Evolutionary conservation across 2,329 filamentous ascomycete genomes (phyloP).

Genomic region (Ceratocystis papillata): DNA sequence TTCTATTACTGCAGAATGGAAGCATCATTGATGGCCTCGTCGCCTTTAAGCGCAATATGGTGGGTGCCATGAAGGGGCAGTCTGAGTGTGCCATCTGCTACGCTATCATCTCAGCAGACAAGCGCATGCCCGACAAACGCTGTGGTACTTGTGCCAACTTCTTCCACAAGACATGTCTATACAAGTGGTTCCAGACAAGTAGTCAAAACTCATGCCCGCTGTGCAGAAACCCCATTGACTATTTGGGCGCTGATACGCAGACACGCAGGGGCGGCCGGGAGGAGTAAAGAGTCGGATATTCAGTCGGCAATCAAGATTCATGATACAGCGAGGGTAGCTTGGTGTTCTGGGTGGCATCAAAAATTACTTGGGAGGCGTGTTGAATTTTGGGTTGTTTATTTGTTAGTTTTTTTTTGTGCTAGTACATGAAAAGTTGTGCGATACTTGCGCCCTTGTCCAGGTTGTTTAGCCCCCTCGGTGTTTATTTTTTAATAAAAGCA

Average conservation of each 20-base stretch:
- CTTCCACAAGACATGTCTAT: constrained; percentile 83
- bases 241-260: constrained; percentile 36
- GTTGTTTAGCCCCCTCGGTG: background rate
- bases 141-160: constrained; percentile 88
- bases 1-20: constrained; percentile 48
- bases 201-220: constrained; percentile 86
- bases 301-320: no score
- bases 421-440: background rate
- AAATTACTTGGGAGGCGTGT: background rate
- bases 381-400: constrained; percentile 1
- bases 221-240: constrained; percentile 77
- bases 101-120: constrained; percentile 79
- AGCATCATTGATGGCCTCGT: constrained; percentile 77
- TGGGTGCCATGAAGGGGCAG: constrained; percentile 81
- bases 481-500: constrained; percentile 1
- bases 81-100: constrained; percentile 96
- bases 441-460: background rate
- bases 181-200: constrained; percentile 94
- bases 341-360: background rate
- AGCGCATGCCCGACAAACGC: constrained; percentile 80
- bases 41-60: constrained; percentile 77
- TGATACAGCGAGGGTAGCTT: background rate
- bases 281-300: background rate
- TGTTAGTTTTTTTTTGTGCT: background rate
- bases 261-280: constrained; percentile 22